Base-by-base conservation (phyloP, 768 basidiomycete genomes). In the Rhizopogon rudus region DNA sequence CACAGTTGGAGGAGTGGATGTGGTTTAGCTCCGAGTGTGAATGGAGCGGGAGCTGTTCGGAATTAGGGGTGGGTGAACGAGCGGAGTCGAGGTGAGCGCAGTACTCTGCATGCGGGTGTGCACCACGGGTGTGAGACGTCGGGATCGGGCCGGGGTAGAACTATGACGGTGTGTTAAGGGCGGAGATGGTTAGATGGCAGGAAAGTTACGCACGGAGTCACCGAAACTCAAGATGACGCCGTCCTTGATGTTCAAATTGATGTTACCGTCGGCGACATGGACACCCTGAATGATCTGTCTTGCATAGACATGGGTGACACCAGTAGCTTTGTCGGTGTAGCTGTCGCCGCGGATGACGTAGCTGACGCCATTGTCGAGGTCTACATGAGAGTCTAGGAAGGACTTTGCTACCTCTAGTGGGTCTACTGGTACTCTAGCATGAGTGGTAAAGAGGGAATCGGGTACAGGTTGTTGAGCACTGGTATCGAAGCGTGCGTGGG, bases 241-340 rank as follows among this genome's bases (percentile, higher is more conserved):
- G 53, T 89, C 81, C 71, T 86, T 86, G 70, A 98, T 77, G 75
- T 98, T 97, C 66, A 99, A 73, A 69, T 98, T 98, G 75, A 97
- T 82, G 71, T 97, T 88, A 29, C 90, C 91, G 63, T 97, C 92
- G 10, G 81, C 79, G 14, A 99, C 92, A 65, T 96, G 91, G 44
- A 96, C 74, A 13, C 92, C 93, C 55, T 89, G 85, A 63, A 94
- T 73, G 55, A 89, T 59, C 73, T 99, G 95, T 61, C 87, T 81
- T 58, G 88, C 84, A 67, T 95, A 96, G 62, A 93, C 78, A 71
- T 98, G 93, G 29, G 91, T 87, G 50, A 97, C 79, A n/a, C 88
- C 89, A 2, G 91, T 93, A 57, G 81, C 82, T 56, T 74, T 71
- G 73, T 98, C 95, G 45, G 90, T 92, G 71, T 96, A 95, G 13